Evolutionary conservation across 106 monocot species (phyloP).

Genomic region (Allium fistulosum): DNA sequence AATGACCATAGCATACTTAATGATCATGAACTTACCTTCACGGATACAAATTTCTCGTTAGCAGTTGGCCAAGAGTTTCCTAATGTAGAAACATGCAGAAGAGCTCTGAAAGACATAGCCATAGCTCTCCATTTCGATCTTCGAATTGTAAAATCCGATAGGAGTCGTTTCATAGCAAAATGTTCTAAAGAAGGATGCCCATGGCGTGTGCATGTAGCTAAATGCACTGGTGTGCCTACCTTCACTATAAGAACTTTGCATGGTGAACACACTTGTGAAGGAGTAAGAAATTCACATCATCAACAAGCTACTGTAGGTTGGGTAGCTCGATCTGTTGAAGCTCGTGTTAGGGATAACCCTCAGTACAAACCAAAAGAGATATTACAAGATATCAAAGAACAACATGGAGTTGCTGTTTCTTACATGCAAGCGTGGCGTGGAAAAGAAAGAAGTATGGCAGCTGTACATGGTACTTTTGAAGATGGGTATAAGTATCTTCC

Average conservation of each 20-base stretch:
- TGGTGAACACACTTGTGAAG: conserved; percentile 80
- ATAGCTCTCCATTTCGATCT: conserved; percentile 95
- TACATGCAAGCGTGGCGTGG: conserved; percentile 99
- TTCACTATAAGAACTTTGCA: conserved; percentile 94
- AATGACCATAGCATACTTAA: conserved; percentile 3
- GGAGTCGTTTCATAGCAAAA: conserved; percentile 92
- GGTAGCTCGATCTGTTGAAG: conserved; percentile 95
- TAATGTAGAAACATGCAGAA: conserved; percentile 78
- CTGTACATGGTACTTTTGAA: conserved; percentile 91
- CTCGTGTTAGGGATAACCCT: conserved; percentile 77
- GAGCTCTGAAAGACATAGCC: conserved; percentile 78
- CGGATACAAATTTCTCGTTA: conserved; percentile 32
- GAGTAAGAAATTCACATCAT: conserved; percentile 77
- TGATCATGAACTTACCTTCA: conserved; percentile 22
- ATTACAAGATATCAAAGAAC: conserved; percentile 81
- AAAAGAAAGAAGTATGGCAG: conserved; percentile 92
- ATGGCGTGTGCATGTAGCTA: conserved; percentile 93
- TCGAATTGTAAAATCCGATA: conserved; percentile 88
- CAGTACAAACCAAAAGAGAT: conserved; percentile 94
- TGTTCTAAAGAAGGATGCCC: conserved; percentile 96
- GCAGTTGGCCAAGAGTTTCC: conserved; percentile 86
- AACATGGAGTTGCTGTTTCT: conserved; percentile 93
- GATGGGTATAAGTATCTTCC: conserved; percentile 88
- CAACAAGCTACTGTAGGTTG: conserved; percentile 99
- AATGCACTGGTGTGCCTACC: conserved; percentile 77